phyloP scores from a whole-genome alignment of 305 asterid species.

The Petunia hybrid region DNA sequence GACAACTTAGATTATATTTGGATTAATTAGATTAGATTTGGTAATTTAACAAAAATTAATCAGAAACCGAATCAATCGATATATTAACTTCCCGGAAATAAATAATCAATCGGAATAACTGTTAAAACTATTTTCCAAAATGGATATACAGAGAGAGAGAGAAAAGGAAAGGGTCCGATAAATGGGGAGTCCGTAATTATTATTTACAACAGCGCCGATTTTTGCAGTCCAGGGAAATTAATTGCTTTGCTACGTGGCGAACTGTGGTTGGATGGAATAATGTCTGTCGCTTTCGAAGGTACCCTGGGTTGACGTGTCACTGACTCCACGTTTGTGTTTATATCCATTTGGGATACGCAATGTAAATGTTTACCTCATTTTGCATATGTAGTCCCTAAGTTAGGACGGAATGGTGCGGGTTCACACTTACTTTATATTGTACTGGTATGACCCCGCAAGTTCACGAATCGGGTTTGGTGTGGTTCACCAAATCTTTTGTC shows the following conservation, averaged over 20 bases:
- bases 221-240: constrained; percentile 33
- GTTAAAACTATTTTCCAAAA: not conserved
- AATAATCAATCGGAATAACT: not conserved
- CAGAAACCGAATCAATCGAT: constrained; percentile 16
- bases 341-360: not conserved
- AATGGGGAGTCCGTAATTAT: constrained; percentile 27
- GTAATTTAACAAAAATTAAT: not conserved
- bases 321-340: not conserved
- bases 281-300: constrained; percentile 13
- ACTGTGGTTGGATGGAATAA: not conserved
- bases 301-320: constrained; percentile 26
- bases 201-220: constrained; percentile 36
- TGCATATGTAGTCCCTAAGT: not conserved
- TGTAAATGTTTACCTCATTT: not conserved
- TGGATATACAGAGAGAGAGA: not conserved
- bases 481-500: too few species aligned
- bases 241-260: constrained; percentile 19
- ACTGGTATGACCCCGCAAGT: not conserved
- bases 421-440: not conserved
- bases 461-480: too few species aligned
- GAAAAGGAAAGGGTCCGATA: not conserved
- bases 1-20: constrained; percentile 15
- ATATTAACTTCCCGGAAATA: not conserved
- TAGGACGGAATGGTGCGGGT: not conserved
- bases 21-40: constrained; percentile 3